Evolutionary conservation across 2,329 filamentous ascomycete species (phyloP), one percentile per base, ranked within the genome.

Genomic region (Diaporthe nobilis): DNA sequence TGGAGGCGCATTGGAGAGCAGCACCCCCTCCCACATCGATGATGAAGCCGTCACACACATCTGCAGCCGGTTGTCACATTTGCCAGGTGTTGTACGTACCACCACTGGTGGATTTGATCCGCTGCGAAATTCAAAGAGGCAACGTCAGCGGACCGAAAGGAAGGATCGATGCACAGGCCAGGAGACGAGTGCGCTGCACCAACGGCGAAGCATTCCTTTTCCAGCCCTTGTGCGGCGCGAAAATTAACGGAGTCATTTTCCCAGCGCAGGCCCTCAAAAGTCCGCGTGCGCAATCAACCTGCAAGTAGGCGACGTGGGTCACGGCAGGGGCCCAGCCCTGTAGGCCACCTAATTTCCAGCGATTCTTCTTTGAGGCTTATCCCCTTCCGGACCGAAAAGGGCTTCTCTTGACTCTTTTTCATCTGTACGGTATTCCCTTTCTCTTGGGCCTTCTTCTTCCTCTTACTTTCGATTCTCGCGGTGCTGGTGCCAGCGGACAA

Each of bases 401-500:
- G 58, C 47, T 47, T 55, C 47, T 37, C 31, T 28, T 61, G 42
- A 39, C 37, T 22, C 60, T 51, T 28, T 28, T 49, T 37, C 25
- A 39, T 57, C 39, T 49, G 20, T 3, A 47, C 39, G 9, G 3
- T 6, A 28, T 39, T 25, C 28, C 28, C 31, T 49, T 72, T 37
- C 42, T 51, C 39, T 37, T 28, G 65, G 60, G 39, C 55, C 57
- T 5, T 31, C 31, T 31, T 25, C n/a, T n/a, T n/a, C 28, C 15
- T 55, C 28, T 42, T 20, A 39, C 31, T 12, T 65, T 47, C 34
- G 37, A 44, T 42, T 73, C 44, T 73, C 58, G 71, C 58, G 58
- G 71, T 73, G 49, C 71, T 73, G 71, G 71, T 73, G 17, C 71
- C 47, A 47, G 58, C 71, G 34, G 17, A 55, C 47, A 42, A 42